These are phyloP conservation scores for Pleurotus citrinopileatus DNA, from an alignment of 768 basidiomycete genomes.

Conservation along the genomic window DNA sequence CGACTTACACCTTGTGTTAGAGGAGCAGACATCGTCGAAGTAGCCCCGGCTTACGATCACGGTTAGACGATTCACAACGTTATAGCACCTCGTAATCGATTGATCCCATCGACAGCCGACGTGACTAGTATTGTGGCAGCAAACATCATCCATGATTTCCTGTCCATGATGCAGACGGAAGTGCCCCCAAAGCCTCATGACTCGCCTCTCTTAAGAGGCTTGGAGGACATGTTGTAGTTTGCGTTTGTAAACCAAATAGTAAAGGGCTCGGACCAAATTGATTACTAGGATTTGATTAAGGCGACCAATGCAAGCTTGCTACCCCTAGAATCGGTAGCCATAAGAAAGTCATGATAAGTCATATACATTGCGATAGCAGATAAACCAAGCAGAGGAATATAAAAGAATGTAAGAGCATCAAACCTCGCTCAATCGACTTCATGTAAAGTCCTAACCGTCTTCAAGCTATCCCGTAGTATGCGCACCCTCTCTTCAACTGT, in stretches of 20 bases:
- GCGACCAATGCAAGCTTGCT: no score
- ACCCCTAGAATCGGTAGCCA: no score
- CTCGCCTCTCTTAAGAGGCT: not conserved
- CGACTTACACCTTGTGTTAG: conserved; percentile 19
- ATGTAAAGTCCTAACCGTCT: conserved; percentile 14
- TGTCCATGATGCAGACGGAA: conserved; percentile 33
- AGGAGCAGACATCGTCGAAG: conserved; percentile 52
- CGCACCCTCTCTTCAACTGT: conserved; percentile 54
- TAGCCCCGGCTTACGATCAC: conserved; percentile 52
- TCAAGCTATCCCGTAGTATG: conserved; percentile 41
- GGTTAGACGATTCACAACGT: conserved; percentile 20
- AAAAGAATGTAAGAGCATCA: not conserved
- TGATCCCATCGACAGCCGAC: conserved; percentile 23
- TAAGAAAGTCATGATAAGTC: no score
- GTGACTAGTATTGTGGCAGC: conserved; percentile 42
- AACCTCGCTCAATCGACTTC: not conserved
- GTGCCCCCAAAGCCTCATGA: conserved; percentile 19
- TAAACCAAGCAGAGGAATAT: no score
- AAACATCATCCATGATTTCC: conserved; percentile 43
- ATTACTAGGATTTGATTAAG: no score
- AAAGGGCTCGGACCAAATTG: no score
- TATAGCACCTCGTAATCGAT: not conserved
- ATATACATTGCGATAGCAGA: no score
- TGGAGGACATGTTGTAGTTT: no score
- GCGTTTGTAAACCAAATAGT: no score